Evolutionary conservation across 139 green algal genomes (phyloP).

Genomic region (Picocystis salinarum): DNA sequence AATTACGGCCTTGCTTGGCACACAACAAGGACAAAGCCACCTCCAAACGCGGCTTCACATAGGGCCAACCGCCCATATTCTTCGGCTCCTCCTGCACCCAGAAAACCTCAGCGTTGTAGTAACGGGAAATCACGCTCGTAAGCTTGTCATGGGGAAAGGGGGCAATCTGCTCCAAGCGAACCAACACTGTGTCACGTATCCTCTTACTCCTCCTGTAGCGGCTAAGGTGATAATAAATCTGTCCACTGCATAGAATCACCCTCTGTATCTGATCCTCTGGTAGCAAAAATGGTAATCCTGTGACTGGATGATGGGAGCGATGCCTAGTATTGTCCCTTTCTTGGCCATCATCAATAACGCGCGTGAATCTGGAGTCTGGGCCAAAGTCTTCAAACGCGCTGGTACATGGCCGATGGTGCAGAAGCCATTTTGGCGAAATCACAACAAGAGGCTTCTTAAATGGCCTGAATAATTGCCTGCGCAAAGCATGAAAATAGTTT

Average conservation of each 20-base stretch:
- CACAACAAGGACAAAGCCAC: background rate
- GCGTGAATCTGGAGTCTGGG: slow-evolving; percentile 42
- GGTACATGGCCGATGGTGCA: slow-evolving; percentile 58
- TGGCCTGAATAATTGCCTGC: slow-evolving; percentile 76
- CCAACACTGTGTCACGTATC: slow-evolving; percentile 36
- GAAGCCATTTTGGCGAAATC: slow-evolving; percentile 84
- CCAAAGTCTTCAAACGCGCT: slow-evolving; percentile 36
- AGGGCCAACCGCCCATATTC: slow-evolving; percentile 50
- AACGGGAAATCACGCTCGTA: slow-evolving; percentile 19
- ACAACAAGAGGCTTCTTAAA: slow-evolving; percentile 97
- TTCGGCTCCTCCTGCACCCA: slow-evolving; percentile 63
- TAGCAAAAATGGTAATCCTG: slow-evolving; percentile 21
- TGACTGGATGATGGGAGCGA: background rate
- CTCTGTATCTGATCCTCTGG: slow-evolving; percentile 22
- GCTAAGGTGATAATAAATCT: slow-evolving; percentile 44
- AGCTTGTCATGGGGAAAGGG: slow-evolving; percentile 56
- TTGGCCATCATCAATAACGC: slow-evolving; percentile 48
- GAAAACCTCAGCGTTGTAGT: slow-evolving; percentile 40
- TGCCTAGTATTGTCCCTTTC: slow-evolving; percentile 36
- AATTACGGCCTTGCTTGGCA: background rate
- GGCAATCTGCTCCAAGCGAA: slow-evolving; percentile 60
- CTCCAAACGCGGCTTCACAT: slow-evolving; percentile 13
- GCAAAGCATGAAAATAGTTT: slow-evolving; percentile 96
- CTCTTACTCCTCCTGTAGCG: slow-evolving; percentile 13
- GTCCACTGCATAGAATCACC: slow-evolving; percentile 42